These are phyloP conservation scores for Chrysanthemum lavandulifolium DNA, from an alignment of 129 eudicot species.

Conservation along the genomic window DNA sequence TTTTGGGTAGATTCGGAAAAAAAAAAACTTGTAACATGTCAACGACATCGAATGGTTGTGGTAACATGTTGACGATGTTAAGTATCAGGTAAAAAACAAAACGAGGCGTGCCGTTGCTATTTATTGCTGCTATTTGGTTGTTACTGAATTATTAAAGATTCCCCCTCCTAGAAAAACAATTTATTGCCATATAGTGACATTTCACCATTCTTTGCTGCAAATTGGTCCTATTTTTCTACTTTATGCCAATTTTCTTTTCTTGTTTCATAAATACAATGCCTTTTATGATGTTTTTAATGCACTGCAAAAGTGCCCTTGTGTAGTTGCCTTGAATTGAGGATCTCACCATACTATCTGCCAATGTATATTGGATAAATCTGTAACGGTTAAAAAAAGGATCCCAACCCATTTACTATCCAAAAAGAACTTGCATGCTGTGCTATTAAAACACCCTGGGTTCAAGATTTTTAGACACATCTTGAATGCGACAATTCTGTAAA, in stretches of 20 bases:
- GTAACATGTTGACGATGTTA: no score
- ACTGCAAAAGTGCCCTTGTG: slow-evolving; percentile 33
- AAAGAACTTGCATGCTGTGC: not conserved
- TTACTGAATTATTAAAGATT: slow-evolving; percentile 11
- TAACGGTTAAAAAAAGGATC: slow-evolving; percentile 7
- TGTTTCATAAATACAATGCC: slow-evolving; percentile 34
- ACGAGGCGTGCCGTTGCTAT: not conserved
- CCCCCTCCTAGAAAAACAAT: slow-evolving; percentile 18
- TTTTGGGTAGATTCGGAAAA: no score
- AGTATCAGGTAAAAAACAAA: no score
- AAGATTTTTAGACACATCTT: not conserved
- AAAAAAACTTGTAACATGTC: no score
- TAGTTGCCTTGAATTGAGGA: slow-evolving; percentile 29
- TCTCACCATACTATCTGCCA: slow-evolving; percentile 15
- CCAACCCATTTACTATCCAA: no score
- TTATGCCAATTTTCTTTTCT: slow-evolving; percentile 29
- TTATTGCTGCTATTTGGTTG: no score
- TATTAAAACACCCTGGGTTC: not conserved
- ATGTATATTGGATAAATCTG: not conserved
- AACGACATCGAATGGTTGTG: no score
- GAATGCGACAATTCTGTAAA: not conserved
- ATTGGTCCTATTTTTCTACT: slow-evolving; percentile 36
- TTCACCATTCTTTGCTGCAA: slow-evolving; percentile 38
- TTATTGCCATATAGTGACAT: slow-evolving; percentile 48
- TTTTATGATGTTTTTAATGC: slow-evolving; percentile 32